phyloP scores from a whole-genome alignment of 140 eudicot genomes.

The Erigeron philadelphicus region DNA sequence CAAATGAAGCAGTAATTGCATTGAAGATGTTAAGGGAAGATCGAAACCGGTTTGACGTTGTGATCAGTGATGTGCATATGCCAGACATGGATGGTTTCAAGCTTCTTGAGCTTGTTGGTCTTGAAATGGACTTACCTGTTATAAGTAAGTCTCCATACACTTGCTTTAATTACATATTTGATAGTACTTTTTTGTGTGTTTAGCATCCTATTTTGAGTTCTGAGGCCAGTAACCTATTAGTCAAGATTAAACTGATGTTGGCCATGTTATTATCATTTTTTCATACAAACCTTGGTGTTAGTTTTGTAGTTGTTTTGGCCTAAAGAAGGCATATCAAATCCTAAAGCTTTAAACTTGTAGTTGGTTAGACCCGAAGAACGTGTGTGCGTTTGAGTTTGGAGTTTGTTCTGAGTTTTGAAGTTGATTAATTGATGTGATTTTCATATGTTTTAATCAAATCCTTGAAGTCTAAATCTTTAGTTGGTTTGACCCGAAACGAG shows the following conservation, averaged over 20 bases:
- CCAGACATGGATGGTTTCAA: slow-evolving; percentile 98
- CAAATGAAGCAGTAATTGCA: slow-evolving; percentile 60
- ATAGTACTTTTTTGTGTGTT: not conserved
- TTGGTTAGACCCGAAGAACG: slow-evolving; percentile 13
- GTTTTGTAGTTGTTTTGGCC: slow-evolving; percentile 16
- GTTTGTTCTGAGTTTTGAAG: slow-evolving; percentile 16
- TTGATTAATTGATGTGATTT: not conserved
- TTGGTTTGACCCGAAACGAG: slow-evolving; percentile 20
- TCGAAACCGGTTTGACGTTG: slow-evolving; percentile 71
- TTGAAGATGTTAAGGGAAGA: slow-evolving; percentile 76
- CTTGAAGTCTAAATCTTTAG: not conserved
- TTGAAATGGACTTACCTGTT: slow-evolving; percentile 93
- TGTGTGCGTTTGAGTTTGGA: slow-evolving; percentile 14
- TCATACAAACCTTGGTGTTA: slow-evolving; percentile 2
- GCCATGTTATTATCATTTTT: not conserved
- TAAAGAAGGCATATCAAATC: slow-evolving; percentile 1
- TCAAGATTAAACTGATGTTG: too few species aligned
- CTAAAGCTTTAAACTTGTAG: not conserved
- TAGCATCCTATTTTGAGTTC: slow-evolving; percentile 13
- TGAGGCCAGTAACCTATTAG: not conserved
- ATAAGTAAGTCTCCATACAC: slow-evolving; percentile 53
- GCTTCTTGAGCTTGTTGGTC: slow-evolving; percentile 91
- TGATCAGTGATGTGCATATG: slow-evolving; percentile 93
- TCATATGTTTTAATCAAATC: not conserved
- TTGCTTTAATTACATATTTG: slow-evolving; percentile 7